A percentile compares a stretch with the other conserved stretches of the same genome.
Evolutionary conservation across 1,139 yeast species (phyloP).

Genomic region (Eremothecium sinecaudum): DNA sequence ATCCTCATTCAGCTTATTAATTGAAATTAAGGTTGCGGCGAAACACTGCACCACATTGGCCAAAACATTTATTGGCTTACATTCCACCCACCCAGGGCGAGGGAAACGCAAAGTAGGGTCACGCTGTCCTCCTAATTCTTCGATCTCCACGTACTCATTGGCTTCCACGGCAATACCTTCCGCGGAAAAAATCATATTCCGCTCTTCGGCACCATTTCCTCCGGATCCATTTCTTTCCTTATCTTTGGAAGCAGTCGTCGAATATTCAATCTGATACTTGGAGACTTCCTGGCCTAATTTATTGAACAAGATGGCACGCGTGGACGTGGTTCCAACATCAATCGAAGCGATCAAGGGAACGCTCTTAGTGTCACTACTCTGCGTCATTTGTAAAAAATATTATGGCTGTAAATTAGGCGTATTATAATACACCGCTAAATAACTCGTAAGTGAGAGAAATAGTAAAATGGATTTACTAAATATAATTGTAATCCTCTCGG

Average conservation of each 20-base stretch:
- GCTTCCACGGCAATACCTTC: constrained; percentile 63
- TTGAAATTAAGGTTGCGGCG: constrained; percentile 51
- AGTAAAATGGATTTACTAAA: no score
- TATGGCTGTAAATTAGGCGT: no score
- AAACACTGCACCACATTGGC: constrained; percentile 75
- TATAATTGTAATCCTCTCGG: no score
- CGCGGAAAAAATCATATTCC: constrained; percentile 45
- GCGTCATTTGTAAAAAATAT: no score
- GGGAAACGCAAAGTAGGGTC: constrained; percentile 69
- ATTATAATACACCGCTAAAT: no score
- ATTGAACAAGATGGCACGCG: constrained; percentile 79
- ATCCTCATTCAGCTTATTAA: constrained; percentile 44
- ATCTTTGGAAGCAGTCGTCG: constrained; percentile 52
- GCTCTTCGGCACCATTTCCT: constrained; percentile 34
- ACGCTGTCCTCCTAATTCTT: constrained; percentile 40
- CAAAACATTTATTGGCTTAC: constrained; percentile 78
- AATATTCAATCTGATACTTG: constrained; percentile 80
- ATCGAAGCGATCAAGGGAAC: constrained; percentile 58
- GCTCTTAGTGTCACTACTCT: neutral
- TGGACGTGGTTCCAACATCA: constrained; percentile 91
- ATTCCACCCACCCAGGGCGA: constrained; percentile 88
- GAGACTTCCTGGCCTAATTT: constrained; percentile 69
- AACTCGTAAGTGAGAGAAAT: no score
- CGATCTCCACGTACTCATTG: constrained; percentile 52
- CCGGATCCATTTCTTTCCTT: constrained; percentile 30